Evolutionary conservation across 1,284 basidiomycete genomes (phyloP).

Genomic region (Apiotrichum brassicae): DNA sequence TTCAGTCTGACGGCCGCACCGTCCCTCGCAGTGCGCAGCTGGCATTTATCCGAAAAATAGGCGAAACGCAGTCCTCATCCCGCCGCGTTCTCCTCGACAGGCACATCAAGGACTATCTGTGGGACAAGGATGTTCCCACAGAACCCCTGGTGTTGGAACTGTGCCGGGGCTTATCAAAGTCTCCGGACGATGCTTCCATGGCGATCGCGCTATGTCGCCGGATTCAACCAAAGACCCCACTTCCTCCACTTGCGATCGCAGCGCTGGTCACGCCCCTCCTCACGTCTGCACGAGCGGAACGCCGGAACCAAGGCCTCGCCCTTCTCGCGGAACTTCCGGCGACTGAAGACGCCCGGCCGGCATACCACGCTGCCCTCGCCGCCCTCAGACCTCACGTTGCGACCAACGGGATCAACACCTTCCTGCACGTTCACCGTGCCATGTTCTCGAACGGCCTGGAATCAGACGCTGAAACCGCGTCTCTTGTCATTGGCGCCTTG

Average conservation of each 20-base stretch:
- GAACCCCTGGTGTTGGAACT: constrained; percentile 23
- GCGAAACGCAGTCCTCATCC: constrained; percentile 15
- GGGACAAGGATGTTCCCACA: constrained; percentile 11
- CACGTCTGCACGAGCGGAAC: constrained; percentile 8
- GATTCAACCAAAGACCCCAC: constrained; percentile 1
- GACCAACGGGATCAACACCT: not conserved
- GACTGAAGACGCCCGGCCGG: not conserved
- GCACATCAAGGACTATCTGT: constrained; percentile 36
- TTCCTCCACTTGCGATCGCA: constrained; percentile 11
- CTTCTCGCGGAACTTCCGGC: constrained; percentile 4
- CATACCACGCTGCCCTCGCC: not conserved
- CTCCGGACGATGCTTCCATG: constrained; percentile 22
- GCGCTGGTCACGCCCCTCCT: constrained; percentile 17
- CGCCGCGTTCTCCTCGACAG: constrained; percentile 34
- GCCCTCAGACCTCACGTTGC: not conserved
- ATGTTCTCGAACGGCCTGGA: constrained; percentile 14
- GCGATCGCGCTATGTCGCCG: constrained; percentile 24
- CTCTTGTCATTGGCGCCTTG: constrained; percentile 21
- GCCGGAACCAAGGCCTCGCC: constrained; percentile 12
- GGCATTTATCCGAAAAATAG: constrained; percentile 25
- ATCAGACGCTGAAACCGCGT: constrained; percentile 8
- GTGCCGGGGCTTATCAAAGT: constrained; percentile 21
- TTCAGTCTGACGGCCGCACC: constrained; percentile 25
- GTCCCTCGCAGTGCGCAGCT: constrained; percentile 18
- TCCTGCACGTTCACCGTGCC: constrained; percentile 22